A percentile compares a stretch with the other conserved stretches of the same genome.
These are phyloP conservation scores for Pseudoturritis turrita DNA, from an alignment of 345 rosid genomes.

Conservation along the genomic window DNA sequence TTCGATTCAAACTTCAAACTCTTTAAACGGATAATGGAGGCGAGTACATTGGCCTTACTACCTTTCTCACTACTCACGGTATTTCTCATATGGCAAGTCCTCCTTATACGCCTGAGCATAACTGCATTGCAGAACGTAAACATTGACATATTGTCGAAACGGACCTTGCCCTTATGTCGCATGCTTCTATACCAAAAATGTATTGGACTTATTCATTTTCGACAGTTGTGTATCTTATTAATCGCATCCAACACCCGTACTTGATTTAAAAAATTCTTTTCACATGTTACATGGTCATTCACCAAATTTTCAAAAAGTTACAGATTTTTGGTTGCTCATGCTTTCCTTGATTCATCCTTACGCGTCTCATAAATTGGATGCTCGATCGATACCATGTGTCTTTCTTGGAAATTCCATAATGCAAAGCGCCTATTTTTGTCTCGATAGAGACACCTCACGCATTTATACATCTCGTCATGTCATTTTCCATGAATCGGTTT, in stretches of 20 bases:
- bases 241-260: too few relatives aligned
- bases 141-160: background rate
- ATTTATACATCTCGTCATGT: background rate
- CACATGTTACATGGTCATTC: too few relatives aligned
- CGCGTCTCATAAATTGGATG: background rate
- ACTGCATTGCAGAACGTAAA: background rate
- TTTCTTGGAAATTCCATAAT: background rate
- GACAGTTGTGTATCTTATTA: too few relatives aligned
- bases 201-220: too few relatives aligned
- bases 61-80: background rate
- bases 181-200: background rate
- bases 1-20: background rate
- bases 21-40: background rate
- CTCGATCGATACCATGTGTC: background rate
- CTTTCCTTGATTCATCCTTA: background rate
- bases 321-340: background rate
- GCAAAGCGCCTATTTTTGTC: background rate
- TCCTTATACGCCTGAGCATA: background rate
- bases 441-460: background rate
- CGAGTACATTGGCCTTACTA: background rate
- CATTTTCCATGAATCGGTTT: background rate
- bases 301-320: background rate
- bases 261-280: too few relatives aligned
- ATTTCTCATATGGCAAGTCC: background rate
- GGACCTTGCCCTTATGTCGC: background rate